A percentile compares a stretch with the other conserved stretches of the same genome.
Evolutionary conservation across 73 alveolate species (phyloP).

Genomic region (Chromera velia): DNA sequence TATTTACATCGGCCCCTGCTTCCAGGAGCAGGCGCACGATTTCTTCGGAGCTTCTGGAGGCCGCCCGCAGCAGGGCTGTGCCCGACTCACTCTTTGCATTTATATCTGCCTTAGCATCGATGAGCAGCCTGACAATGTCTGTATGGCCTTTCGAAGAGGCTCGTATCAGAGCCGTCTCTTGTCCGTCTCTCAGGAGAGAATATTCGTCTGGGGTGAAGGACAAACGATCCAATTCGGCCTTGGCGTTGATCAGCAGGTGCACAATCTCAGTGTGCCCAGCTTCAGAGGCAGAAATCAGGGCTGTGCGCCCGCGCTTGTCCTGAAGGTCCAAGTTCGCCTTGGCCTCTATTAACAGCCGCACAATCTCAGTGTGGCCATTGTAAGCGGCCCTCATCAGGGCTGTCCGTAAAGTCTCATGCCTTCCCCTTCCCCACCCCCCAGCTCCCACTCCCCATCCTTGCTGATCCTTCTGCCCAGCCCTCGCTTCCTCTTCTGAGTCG

Average conservation of each 20-base stretch:
- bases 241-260: background rate
- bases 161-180: background rate
- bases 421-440: background rate
- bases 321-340: background rate
- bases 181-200: too few species aligned
- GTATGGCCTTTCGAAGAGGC: background rate
- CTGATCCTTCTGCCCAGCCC: too few species aligned
- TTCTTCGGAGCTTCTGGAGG: background rate
- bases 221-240: background rate
- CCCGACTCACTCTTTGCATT: background rate
- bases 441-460: too few species aligned
- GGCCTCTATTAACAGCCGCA: background rate
- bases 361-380: background rate
- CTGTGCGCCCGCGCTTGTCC: background rate
- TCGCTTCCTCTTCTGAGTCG: too few species aligned
- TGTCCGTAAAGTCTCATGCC: background rate
- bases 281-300: background rate
- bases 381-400: background rate
- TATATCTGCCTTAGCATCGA: background rate
- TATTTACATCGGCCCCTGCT: background rate
- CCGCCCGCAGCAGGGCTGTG: background rate
- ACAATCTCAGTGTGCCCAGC: background rate
- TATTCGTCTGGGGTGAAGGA: too few species aligned
- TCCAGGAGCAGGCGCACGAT: background rate
- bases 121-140: background rate